These are phyloP conservation scores for Pichia sp. DNA, from an alignment of 1,139 yeast species.

Conservation along the genomic window DNA sequence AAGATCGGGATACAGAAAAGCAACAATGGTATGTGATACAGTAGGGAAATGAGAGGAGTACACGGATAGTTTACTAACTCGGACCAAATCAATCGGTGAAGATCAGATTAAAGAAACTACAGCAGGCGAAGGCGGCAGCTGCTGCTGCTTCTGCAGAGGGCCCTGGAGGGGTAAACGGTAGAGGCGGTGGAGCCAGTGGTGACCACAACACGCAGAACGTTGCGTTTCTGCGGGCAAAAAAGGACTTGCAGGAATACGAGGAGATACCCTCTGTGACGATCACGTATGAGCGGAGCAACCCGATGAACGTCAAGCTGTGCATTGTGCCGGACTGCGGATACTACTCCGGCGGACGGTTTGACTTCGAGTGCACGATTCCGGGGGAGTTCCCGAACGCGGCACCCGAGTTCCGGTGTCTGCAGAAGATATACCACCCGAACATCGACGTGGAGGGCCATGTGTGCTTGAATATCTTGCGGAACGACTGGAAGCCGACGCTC, in stretches of 20 bases:
- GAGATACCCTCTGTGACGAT: constrained; percentile 21
- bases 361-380: constrained; percentile 59
- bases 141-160: constrained; percentile 5
- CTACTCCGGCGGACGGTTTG: constrained; percentile 65
- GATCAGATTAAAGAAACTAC: constrained; percentile 30
- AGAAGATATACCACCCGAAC: constrained; percentile 87
- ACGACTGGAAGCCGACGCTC: constrained; percentile 95
- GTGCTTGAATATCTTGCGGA: constrained; percentile 83
- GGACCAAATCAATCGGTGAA: constrained; percentile 2
- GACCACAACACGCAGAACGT: constrained; percentile 15
- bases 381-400: constrained; percentile 88
- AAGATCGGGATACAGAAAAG: too few species aligned
- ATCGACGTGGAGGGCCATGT: constrained; percentile 88
- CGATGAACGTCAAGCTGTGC: constrained; percentile 54
- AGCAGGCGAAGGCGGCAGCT: constrained; percentile 21
- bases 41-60: not conserved
- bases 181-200: not conserved
- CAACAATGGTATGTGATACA: not conserved
- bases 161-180: constrained; percentile 5
- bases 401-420: constrained; percentile 71
- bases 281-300: constrained; percentile 19
- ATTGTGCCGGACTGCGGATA: constrained; percentile 78
- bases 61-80: not conserved
- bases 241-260: constrained; percentile 30
- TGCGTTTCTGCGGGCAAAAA: constrained; percentile 29